phyloP scores from a whole-genome alignment of 371 early-diverging fungal species.

The Fennellomyces sp. region DNA sequence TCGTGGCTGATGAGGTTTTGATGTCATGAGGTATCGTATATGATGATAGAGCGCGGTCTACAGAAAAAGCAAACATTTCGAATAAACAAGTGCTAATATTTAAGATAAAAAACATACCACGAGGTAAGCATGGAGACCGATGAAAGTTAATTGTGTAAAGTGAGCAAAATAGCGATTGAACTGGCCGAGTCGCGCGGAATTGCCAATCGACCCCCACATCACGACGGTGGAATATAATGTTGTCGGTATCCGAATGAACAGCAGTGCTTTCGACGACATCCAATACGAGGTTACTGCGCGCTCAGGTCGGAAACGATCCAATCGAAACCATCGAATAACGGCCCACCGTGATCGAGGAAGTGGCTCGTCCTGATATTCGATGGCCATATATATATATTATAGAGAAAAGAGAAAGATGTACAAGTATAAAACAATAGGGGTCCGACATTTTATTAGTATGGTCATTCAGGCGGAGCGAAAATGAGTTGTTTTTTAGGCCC shows the following conservation, averaged over 20 bases:
- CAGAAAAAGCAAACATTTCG: not conserved
- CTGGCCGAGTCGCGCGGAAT: slow-evolving; percentile 14
- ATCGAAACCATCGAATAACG: slow-evolving; percentile 45
- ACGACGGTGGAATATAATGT: slow-evolving; percentile 42
- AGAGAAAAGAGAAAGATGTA: not conserved
- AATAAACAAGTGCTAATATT: too few species aligned
- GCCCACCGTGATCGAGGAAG: slow-evolving; percentile 23
- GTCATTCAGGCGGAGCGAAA: not conserved
- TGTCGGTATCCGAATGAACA: slow-evolving; percentile 40
- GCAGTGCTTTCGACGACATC: slow-evolving; percentile 44
- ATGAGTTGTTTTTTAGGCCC: not conserved
- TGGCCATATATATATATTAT: not conserved
- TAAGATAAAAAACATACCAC: slow-evolving; percentile 44
- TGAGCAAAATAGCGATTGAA: slow-evolving; percentile 35
- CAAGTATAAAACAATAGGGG: not conserved
- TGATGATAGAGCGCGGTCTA: slow-evolving; percentile 33
- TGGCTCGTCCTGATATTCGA: slow-evolving; percentile 19
- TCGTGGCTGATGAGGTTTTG: slow-evolving; percentile 12
- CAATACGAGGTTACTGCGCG: slow-evolving; percentile 58
- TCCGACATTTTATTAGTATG: not conserved
- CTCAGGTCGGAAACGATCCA: slow-evolving; percentile 60
- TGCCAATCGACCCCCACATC: slow-evolving; percentile 45
- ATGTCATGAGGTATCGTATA: slow-evolving; percentile 27
- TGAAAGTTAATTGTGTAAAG: slow-evolving; percentile 56
- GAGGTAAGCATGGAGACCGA: slow-evolving; percentile 54